These are phyloP conservation scores for Lachnellula cervina DNA, from an alignment of 2,329 filamentous ascomycete species.

Conservation along the genomic window DNA sequence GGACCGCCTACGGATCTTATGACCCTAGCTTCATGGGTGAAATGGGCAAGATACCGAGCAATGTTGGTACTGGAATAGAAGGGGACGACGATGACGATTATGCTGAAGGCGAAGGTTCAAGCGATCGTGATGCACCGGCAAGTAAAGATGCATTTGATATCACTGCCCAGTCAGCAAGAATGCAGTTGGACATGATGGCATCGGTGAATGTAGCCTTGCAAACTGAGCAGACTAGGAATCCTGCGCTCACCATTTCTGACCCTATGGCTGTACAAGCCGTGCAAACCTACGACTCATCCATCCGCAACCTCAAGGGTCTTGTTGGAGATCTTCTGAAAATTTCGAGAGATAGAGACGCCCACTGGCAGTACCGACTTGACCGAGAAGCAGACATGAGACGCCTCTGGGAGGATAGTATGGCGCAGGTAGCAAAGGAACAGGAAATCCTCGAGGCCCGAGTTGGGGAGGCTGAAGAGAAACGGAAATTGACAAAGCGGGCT, in stretches of 20 bases:
- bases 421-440: slow-evolving; percentile 89
- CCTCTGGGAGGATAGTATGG: slow-evolving; percentile 99
- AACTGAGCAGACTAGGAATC: slow-evolving; percentile 63
- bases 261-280: slow-evolving; percentile 72
- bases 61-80: slow-evolving; percentile 13
- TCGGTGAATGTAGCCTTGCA: slow-evolving; percentile 81
- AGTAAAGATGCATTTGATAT: slow-evolving; percentile 96
- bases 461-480: slow-evolving; percentile 84
- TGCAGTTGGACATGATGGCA: slow-evolving; percentile 86
- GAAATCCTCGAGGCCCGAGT: slow-evolving; percentile 84
- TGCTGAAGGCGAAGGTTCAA: slow-evolving; percentile 75
- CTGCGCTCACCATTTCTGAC: slow-evolving; percentile 69
- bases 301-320: slow-evolving; percentile 78
- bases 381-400: slow-evolving; percentile 85
- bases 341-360: slow-evolving; percentile 86
- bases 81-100: slow-evolving; percentile 63
- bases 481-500: slow-evolving; percentile 82
- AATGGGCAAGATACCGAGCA: slow-evolving; percentile 23
- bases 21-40: slow-evolving; percentile 49
- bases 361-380: slow-evolving; percentile 94
- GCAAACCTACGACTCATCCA: slow-evolving; percentile 80
- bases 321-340: slow-evolving; percentile 87
- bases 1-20: slow-evolving; percentile 47
- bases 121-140: slow-evolving; percentile 68
- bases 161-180: slow-evolving; percentile 87